These are phyloP conservation scores for Coprinellus aureogranulatus DNA, from an alignment of 768 basidiomycete genomes.

Conservation along the genomic window DNA sequence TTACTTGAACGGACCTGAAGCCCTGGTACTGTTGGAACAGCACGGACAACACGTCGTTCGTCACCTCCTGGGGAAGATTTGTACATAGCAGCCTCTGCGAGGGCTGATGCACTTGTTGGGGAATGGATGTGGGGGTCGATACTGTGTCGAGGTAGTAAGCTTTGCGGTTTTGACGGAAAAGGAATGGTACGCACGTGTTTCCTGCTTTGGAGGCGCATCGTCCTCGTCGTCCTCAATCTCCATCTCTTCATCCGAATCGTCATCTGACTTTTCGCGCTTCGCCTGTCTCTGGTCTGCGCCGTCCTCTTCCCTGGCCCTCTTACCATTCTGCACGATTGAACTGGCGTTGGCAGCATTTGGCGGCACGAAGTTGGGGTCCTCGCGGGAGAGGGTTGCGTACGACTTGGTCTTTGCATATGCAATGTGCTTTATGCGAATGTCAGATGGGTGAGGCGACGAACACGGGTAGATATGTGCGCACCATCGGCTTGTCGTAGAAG, in stretches of 20 bases:
- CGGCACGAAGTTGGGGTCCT: conserved; percentile 80
- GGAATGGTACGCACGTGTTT: conserved; percentile 47
- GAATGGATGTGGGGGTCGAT: conserved; percentile 36
- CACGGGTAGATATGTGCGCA: conserved; percentile 39
- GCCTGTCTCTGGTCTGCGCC: conserved; percentile 49
- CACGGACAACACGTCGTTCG: conserved; percentile 79
- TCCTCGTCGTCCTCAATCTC: conserved; percentile 96
- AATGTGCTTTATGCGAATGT: conserved; percentile 60
- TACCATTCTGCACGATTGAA: conserved; percentile 50
- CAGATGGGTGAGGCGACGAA: conserved; percentile 5
- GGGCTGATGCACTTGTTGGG: conserved; percentile 50
- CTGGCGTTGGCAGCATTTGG: conserved; percentile 66
- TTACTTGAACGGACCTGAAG: conserved; percentile 69
- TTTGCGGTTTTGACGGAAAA: conserved; percentile 27
- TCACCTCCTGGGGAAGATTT: conserved; percentile 89
- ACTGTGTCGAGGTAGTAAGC: conserved; percentile 28
- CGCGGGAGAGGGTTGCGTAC: conserved; percentile 72
- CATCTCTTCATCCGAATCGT: conserved; percentile 66
- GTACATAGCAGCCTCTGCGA: conserved; percentile 70
- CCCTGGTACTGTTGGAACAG: conserved; percentile 95
- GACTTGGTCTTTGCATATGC: conserved; percentile 89
- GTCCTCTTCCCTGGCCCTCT: conserved; percentile 67
- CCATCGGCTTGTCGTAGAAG: conserved; percentile 91
- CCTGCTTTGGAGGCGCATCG: conserved; percentile 42
- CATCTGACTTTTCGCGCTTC: conserved; percentile 68